A percentile compares a stretch with the other conserved stretches of the same genome.
Evolutionary conservation across 202 grass and related monocot species (phyloP).

Genomic region (Eragrostis tef): DNA sequence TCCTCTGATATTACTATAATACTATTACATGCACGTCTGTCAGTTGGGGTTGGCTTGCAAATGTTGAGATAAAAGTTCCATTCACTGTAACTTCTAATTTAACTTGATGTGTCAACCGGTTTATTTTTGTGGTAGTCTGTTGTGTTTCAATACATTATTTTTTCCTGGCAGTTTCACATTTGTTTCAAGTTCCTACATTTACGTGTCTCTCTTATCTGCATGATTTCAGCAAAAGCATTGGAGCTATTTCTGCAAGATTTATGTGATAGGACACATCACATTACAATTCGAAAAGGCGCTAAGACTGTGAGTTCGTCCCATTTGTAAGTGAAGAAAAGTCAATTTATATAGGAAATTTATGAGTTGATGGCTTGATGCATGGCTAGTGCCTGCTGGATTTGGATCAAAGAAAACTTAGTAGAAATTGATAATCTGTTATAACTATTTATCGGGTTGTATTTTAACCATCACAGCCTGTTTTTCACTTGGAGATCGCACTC

Average conservation of each 20-base stretch:
- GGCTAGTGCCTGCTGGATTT: not conserved
- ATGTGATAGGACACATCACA: constrained; percentile 72
- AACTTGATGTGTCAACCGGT: constrained; percentile 5
- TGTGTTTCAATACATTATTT: constrained; percentile 21
- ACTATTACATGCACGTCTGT: not conserved
- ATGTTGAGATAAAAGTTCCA: not conserved
- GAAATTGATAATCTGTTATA: not conserved
- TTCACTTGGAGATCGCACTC: not conserved
- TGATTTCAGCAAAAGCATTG: constrained; percentile 84
- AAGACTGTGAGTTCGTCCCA: constrained; percentile 85
- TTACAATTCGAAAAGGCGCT: constrained; percentile 70
- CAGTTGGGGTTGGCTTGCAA: constrained; percentile 8
- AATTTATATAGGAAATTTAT: not conserved
- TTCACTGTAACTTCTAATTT: not conserved
- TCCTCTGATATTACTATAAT: not conserved
- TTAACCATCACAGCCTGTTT: not conserved
- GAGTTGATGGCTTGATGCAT: not conserved
- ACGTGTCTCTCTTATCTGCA: not conserved
- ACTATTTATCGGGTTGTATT: not conserved
- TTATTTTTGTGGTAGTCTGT: constrained; percentile 16
- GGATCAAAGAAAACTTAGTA: not conserved
- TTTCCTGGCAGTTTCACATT: constrained; percentile 31
- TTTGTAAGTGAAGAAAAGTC: constrained; percentile 61
- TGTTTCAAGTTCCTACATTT: constrained; percentile 13
- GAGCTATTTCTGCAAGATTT: constrained; percentile 96